phyloP scores from a whole-genome alignment of 495 filamentous ascomycete species.

The Thermothielavioides terrestris region DNA sequence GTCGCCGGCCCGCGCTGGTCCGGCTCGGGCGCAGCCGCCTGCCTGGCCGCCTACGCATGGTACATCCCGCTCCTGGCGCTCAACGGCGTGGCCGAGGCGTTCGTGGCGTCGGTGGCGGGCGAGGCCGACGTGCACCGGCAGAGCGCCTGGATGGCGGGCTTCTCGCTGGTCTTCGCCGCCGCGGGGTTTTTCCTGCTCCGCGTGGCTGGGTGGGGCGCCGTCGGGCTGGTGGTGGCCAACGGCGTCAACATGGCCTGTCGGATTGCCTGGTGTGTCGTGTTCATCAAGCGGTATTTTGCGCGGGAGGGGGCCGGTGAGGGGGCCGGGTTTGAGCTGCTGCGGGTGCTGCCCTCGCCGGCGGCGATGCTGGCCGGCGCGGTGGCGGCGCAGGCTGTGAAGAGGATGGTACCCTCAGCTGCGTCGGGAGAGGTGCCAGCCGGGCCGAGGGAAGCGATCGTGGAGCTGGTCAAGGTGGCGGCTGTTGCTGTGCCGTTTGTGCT shows the following conservation, averaged over 20 bases:
- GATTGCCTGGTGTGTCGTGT: slow-evolving; percentile 67
- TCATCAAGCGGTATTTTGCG: slow-evolving; percentile 58
- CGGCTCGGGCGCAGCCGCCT: slow-evolving; percentile 47
- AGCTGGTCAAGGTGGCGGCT: slow-evolving; percentile 43
- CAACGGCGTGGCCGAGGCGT: slow-evolving; percentile 88
- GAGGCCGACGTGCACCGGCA: slow-evolving; percentile 62
- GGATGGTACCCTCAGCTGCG: slow-evolving; percentile 6
- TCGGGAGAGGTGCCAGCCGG: slow-evolving; percentile 16
- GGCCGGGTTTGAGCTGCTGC: slow-evolving; percentile 18
- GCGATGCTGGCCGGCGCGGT: slow-evolving; percentile 19
- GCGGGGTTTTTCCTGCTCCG: slow-evolving; percentile 63
- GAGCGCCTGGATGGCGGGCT: slow-evolving; percentile 70
- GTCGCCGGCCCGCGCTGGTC: slow-evolving; percentile 70
- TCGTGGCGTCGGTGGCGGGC: slow-evolving; percentile 76
- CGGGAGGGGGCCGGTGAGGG: slow-evolving; percentile 29
- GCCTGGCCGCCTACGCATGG: slow-evolving; percentile 73
- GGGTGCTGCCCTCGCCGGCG: slow-evolving; percentile 21
- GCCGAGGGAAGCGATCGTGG: slow-evolving; percentile 29
- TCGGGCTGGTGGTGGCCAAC: slow-evolving; percentile 77
- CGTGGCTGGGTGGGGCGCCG: slow-evolving; percentile 57
- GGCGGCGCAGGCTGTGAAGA: slow-evolving; percentile 14
- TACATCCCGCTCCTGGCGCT: slow-evolving; percentile 88
- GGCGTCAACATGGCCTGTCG: slow-evolving; percentile 75
- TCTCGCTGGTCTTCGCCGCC: slow-evolving; percentile 61
- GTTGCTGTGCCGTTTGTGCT: slow-evolving; percentile 47